These are phyloP conservation scores for Postia placenta DNA, from an alignment of 768 basidiomycete genomes.

Conservation along the genomic window DNA sequence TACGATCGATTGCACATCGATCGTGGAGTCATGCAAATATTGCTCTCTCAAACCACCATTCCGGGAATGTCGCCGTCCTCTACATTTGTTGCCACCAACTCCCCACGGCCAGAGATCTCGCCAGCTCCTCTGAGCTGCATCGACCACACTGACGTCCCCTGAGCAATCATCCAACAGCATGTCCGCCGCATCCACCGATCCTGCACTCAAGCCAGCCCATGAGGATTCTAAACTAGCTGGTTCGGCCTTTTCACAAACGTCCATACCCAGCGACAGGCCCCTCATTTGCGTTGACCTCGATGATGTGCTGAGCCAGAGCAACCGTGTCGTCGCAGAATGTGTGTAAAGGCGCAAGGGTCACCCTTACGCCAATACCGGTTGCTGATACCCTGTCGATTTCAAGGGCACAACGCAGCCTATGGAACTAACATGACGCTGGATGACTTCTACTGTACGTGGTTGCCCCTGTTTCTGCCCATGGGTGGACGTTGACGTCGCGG, in stretches of 20 bases:
- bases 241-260: background rate
- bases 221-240: background rate
- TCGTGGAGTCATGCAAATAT: no score
- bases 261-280: conserved; percentile 18
- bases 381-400: background rate
- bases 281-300: conserved; percentile 63
- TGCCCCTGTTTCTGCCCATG: background rate
- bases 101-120: no score
- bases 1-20: no score
- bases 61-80: no score
- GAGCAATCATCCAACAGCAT: conserved; percentile 4
- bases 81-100: no score
- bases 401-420: conserved; percentile 64
- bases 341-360: conserved; percentile 18
- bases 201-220: conserved; percentile 10
- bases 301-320: conserved; percentile 65
- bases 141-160: no score
- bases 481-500: background rate
- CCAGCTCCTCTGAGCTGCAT: no score
- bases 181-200: conserved; percentile 16
- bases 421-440: conserved; percentile 50
- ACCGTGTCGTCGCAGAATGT: conserved; percentile 52
- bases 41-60: no score
- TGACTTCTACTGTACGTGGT: conserved; percentile 53
- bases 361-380: background rate